phyloP scores from a whole-genome alignment of 2,329 filamentous ascomycete genomes.

The Esteya vermicola region DNA sequence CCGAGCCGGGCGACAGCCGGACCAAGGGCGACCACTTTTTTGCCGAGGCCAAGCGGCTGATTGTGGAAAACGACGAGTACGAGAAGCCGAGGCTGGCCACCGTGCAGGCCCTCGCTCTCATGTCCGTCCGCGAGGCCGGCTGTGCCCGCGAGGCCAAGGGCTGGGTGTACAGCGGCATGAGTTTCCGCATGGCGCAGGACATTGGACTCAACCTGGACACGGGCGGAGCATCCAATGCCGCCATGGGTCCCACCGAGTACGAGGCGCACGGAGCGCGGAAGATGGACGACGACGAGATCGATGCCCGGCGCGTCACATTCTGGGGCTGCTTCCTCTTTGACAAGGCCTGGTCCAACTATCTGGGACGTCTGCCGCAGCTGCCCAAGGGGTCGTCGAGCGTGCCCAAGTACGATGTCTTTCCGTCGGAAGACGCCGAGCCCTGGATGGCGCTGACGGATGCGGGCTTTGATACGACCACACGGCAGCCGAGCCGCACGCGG shows the following conservation, averaged over 20 bases:
- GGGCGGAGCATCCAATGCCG: conserved; percentile 25
- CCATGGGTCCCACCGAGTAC: conserved; percentile 37
- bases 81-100: conserved; percentile 79
- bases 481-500: conserved; percentile 71
- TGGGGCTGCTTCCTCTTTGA: conserved; percentile 99
- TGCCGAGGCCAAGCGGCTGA: conserved; percentile 76
- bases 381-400: conserved; percentile 68
- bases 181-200: conserved; percentile 92
- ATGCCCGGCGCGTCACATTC: conserved; percentile 82
- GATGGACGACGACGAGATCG: conserved; percentile 67
- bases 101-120: conserved; percentile 82
- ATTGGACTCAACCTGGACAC: conserved; percentile 82
- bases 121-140: conserved; percentile 92
- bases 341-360: conserved; percentile 97
- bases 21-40: conserved; percentile 96
- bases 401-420: conserved; percentile 82
- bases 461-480: conserved; percentile 57
- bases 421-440: conserved; percentile 66
- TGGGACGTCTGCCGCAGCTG: conserved; percentile 80
- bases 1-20: conserved; percentile 55
- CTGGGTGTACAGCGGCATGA: conserved; percentile 98
- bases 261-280: conserved; percentile 25
- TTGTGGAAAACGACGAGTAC: conserved; percentile 85
- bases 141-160: conserved; percentile 89
- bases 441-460: conserved; percentile 73